Conservation (phyloP, 495 filamentous ascomycete genomes). For the Immersiella caudata region DNA sequence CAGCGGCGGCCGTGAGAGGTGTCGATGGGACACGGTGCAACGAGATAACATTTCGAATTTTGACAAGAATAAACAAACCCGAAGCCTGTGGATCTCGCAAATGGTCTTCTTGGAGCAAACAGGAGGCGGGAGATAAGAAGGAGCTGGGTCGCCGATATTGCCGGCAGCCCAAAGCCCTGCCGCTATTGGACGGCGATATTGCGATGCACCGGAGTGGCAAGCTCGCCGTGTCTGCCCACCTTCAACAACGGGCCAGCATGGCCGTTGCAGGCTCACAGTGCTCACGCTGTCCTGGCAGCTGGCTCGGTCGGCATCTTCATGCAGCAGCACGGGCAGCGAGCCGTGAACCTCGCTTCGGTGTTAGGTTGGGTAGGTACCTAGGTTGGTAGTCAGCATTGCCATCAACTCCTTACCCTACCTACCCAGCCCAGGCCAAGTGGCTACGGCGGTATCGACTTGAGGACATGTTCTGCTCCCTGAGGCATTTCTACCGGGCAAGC, state of each 20-base stretch:
- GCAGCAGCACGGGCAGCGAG: not conserved
- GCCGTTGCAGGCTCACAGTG: not conserved
- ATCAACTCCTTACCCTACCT: too few relatives aligned
- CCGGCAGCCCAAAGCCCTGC: conserved; percentile 14
- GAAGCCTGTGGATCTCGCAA: not conserved
- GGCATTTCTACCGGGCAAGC: not conserved
- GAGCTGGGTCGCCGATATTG: conserved; percentile 26
- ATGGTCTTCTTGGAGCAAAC: not conserved
- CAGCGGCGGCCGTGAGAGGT: not conserved
- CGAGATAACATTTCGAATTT: not conserved
- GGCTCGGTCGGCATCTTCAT: conserved; percentile 5
- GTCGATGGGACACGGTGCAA: not conserved
- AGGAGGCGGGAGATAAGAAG: conserved; percentile 30
- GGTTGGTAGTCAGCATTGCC: too few relatives aligned
- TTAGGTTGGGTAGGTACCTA: not conserved
- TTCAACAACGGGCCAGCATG: not conserved
- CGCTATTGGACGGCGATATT: conserved; percentile 30
- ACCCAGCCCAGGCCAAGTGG: not conserved
- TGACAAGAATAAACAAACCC: not conserved
- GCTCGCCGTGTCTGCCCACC: conserved; percentile 8
- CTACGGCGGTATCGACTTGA: not conserved
- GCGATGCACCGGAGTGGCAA: conserved; percentile 24
- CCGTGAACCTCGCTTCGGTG: not conserved
- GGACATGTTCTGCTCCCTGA: not conserved
- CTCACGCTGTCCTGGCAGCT: conserved; percentile 16